Base-by-base conservation (phyloP, 805 yeast genomes). In the Wickerhamiella siamensis region DNA sequence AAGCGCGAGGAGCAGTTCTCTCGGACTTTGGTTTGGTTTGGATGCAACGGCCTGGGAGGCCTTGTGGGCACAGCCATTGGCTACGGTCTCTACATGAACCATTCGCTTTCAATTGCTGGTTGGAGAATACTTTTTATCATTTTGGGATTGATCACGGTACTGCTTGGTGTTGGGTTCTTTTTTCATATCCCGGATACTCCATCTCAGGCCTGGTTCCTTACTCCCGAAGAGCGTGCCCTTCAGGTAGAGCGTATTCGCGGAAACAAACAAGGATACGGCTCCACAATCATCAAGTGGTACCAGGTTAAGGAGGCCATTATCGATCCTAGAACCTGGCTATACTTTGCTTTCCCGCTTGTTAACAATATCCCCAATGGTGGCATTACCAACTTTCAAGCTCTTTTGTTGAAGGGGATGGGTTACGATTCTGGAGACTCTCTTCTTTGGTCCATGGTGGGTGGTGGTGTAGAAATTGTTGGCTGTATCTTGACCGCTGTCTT, bases 111-210 rank as follows among this genome's bases (percentile, higher is more conserved):
- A 1, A 43, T 64, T 10, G 53, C 54, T 1, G 59, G 60, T 17
- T 78, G 82, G 80, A 69, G 71, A 49, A 52, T 76, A 15, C 67
- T 75, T 43, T 69, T 67, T 57, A 67, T 76, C 26, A 69, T 75
- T 40, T 65, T 71, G 42, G 83, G 81, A 38, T 69, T 74, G 10
- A 54, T 72, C 32, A 72, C 81, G 0, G 58, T 74, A 17, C 21
- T 68, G 18, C 45, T 65, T 31, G 60, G 59, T 3, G 24, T 53
- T 12, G 36, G 47, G 8, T 38, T 48, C 27, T 29, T 42, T 18
- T 26, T 58, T 31, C 48, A 42, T 22, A 42, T 78, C 26, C 81
- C 82, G 14, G 76, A 74, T 48, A 56, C 62, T 27, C 82, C 82
- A 38, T 45, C 46, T 15, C 56, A 58, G 16, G 74, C 75, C 3